phyloP scores from a whole-genome alignment of 2,329 filamentous ascomycete genomes.

The Ophiobolus disseminans region DNA sequence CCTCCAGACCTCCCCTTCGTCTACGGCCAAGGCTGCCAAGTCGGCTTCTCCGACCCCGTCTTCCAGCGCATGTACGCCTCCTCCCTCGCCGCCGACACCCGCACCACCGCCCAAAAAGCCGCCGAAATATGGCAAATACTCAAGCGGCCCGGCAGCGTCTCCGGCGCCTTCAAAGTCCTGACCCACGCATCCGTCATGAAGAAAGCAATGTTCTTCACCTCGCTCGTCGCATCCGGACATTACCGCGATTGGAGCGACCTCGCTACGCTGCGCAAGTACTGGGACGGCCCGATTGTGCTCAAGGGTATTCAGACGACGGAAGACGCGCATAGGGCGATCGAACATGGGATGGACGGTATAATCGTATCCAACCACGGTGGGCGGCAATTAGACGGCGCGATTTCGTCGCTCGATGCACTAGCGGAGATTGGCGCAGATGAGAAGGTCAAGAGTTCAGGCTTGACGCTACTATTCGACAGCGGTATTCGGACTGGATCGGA shows the following conservation, averaged over 20 bases:
- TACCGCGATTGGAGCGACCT: conserved; percentile 47
- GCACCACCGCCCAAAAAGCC: conserved; percentile 41
- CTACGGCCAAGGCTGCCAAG: conserved; percentile 47
- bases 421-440: conserved; percentile 46
- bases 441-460: conserved; percentile 35
- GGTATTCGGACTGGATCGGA: conserved; percentile 47
- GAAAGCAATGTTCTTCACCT: conserved; percentile 47
- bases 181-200: conserved; percentile 43
- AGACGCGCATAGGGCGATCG: conserved; percentile 45
- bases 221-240: conserved; percentile 43
- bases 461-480: conserved; percentile 47
- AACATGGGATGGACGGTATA: conserved; percentile 47
- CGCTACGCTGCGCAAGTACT: conserved; percentile 39
- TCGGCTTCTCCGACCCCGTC: conserved; percentile 47
- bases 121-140: conserved; percentile 48
- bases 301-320: conserved; percentile 50
- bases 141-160: conserved; percentile 44
- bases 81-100: conserved; percentile 39
- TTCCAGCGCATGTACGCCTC: conserved; percentile 46
- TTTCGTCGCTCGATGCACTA: conserved; percentile 44
- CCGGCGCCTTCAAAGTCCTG: conserved; percentile 42
- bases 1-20: conserved; percentile 69
- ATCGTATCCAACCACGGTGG: conserved; percentile 50
- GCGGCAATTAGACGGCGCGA: conserved; percentile 46
- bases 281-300: conserved; percentile 49